These are phyloP conservation scores for Apiotrichum laibachii DNA, from an alignment of 1,284 basidiomycete genomes.

Conservation along the genomic window DNA sequence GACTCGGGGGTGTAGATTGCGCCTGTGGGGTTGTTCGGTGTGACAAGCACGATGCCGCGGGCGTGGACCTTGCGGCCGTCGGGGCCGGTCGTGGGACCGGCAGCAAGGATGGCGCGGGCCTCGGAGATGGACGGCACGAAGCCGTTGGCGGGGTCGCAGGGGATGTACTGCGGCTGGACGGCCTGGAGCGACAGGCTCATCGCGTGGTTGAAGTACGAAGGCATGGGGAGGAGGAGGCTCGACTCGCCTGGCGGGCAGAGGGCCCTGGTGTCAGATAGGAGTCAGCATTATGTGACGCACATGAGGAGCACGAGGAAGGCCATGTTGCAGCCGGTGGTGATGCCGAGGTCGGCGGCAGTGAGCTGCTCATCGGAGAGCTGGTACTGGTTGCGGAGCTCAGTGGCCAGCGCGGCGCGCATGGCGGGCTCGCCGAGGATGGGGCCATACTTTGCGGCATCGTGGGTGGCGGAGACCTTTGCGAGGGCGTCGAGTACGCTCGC, in stretches of 20 bases:
- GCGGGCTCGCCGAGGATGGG: conserved; percentile 63
- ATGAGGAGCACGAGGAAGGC: conserved; percentile 43
- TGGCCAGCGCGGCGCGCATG: conserved; percentile 61
- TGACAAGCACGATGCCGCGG: conserved; percentile 68
- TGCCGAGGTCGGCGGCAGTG: conserved; percentile 23
- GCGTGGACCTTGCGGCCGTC: conserved; percentile 40
- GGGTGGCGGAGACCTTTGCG: conserved; percentile 54
- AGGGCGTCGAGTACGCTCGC: conserved; percentile 58
- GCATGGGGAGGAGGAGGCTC: conserved; percentile 70
- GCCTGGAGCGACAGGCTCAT: conserved; percentile 71
- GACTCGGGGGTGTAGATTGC: conserved; percentile 64
- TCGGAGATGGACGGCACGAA: conserved; percentile 60
- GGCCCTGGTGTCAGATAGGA: conserved; percentile 38
- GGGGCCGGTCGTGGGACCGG: neutral
- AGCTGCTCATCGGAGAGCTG: conserved; percentile 36
- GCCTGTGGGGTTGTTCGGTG: conserved; percentile 65
- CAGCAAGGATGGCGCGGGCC: conserved; percentile 31
- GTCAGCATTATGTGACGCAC: conserved; percentile 1
- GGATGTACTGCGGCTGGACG: conserved; percentile 63
- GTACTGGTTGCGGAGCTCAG: conserved; percentile 67
- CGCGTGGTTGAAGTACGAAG: conserved; percentile 79
- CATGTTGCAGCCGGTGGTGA: conserved; percentile 53
- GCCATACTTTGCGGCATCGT: conserved; percentile 61
- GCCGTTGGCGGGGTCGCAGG: conserved; percentile 58
- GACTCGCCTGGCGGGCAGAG: conserved; percentile 68